Base-by-base conservation (phyloP, 345 rosid genomes). In the Pelargonium nanum region DNA sequence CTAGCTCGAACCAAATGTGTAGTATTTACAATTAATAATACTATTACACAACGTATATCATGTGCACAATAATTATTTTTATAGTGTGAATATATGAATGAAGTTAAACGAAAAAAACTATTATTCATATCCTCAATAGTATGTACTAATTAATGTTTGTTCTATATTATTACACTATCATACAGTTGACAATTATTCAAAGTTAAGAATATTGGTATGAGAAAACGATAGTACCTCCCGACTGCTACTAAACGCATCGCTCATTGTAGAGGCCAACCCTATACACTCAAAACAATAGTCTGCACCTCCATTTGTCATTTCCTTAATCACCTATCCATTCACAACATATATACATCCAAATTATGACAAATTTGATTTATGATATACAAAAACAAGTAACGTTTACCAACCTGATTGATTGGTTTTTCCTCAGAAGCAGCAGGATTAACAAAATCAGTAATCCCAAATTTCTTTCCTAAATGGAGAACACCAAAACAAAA, bases 241-340 rank as follows among this genome's bases (percentile, higher is more conserved):
- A 64, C 68, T 81, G 71, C 93, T 75, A 4, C 13, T 58, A 66
- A 86, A 78, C 70, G 91, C 91, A 0, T 78, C 86, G 5, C 60
- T 56, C 89, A 80, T 77, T 6, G 67, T 32, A 0, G 91, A 80
- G 6, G 85, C 70, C 59, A 80, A 71, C 16, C 96, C 93, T 64
- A 89, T 63, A 67, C 94, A 86, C 66, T 86, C 94, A 19, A 89
- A 89, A 83, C 86, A 79, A 26, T 83, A 89, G 60, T 89, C 94
- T 23, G 81, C 91, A 40, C 91, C 96, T n/a, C 79, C 83, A 6
- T 68, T 77, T 1, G 91, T 83, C 71, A 80, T 78, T 67, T 82
- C 89, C 28, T 64, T 73, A 8, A 84, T 83, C 19, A 84, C 86
- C 94, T 84, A 53, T 1, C 22, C 52, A 60, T 19, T 0, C 5